Evolutionary conservation across 73 alveolate species (phyloP).

Genomic region (Paramecium caudatum): DNA sequence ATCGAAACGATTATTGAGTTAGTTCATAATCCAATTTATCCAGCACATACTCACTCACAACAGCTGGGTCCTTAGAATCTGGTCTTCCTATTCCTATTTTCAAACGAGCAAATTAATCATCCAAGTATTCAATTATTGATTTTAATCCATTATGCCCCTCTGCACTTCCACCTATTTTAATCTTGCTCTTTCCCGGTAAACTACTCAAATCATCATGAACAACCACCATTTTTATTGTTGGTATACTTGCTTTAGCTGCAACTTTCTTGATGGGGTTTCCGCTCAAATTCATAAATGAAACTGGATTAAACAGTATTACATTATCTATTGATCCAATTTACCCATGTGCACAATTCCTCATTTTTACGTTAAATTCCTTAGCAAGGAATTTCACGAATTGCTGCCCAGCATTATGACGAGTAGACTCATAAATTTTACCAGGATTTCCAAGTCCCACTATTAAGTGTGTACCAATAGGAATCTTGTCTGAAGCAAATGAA

Average conservation of each 20-base stretch:
- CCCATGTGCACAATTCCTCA: conserved; percentile 54
- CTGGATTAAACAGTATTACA: conserved; percentile 58
- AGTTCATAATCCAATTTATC: conserved; percentile 30
- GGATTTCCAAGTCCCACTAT: conserved; percentile 75
- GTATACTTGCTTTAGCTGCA: conserved; percentile 36
- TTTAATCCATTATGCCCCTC: conserved; percentile 75
- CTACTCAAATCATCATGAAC: conserved; percentile 73
- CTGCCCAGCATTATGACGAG: conserved; percentile 69
- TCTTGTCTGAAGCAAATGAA: not conserved
- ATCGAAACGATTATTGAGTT: conserved; percentile 1
- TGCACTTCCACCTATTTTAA: conserved; percentile 75
- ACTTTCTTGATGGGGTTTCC: conserved; percentile 53
- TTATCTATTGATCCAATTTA: conserved; percentile 39
- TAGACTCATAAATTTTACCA: conserved; percentile 58
- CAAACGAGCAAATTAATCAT: conserved; percentile 47
- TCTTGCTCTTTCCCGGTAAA: conserved; percentile 71
- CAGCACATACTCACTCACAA: conserved; percentile 69
- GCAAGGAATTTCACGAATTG: conserved; percentile 45
- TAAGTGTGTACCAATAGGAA: not conserved
- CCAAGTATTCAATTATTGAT: conserved; percentile 64
- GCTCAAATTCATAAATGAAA: conserved; percentile 64
- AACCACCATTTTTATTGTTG: not conserved
- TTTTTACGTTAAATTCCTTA: conserved; percentile 3
- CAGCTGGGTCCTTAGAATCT: conserved; percentile 70
- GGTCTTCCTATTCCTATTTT: conserved; percentile 77